phyloP scores from a whole-genome alignment of 805 yeast species.

The Kodamaea hsintzibuensis region DNA sequence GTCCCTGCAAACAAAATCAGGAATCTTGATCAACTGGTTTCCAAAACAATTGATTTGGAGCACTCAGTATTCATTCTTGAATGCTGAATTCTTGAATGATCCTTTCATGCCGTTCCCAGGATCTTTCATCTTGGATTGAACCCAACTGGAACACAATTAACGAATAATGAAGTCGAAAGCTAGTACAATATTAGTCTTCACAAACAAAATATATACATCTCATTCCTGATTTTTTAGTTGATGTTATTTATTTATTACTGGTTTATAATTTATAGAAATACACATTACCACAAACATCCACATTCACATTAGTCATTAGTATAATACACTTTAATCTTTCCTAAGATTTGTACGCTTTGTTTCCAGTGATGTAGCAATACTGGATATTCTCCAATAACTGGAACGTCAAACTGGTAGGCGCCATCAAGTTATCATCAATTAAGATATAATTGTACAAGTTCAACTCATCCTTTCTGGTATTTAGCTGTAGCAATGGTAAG shows the following conservation, averaged over 20 bases:
- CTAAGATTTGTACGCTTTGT: slow-evolving; percentile 25
- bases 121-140: slow-evolving; percentile 16
- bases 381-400: slow-evolving; percentile 24
- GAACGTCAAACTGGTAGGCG: slow-evolving; percentile 13
- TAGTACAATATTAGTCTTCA: too few relatives aligned
- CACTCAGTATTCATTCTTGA: slow-evolving; percentile 18
- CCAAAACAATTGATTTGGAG: slow-evolving; percentile 35
- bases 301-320: not conserved
- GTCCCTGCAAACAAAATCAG: slow-evolving; percentile 2
- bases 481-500: slow-evolving; percentile 36
- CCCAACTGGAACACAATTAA: not conserved
- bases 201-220: too few relatives aligned
- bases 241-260: not conserved
- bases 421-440: slow-evolving; percentile 7
- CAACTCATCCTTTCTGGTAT: slow-evolving; percentile 35
- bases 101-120: slow-evolving; percentile 21
- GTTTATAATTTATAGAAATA: not conserved
- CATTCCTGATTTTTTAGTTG: too few relatives aligned
- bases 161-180: not conserved
- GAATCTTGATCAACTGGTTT: slow-evolving; percentile 29
- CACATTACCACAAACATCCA: not conserved
- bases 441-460: slow-evolving; percentile 29
- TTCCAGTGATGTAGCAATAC: slow-evolving; percentile 41
- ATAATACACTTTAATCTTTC: not conserved
- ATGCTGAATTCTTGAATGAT: slow-evolving; percentile 25